Percentiles rank a stretch among this genome's conserved stretches.
These are phyloP conservation scores for Petasospora fabianii DNA, from an alignment of 1,139 yeast species.

Conservation along the genomic window DNA sequence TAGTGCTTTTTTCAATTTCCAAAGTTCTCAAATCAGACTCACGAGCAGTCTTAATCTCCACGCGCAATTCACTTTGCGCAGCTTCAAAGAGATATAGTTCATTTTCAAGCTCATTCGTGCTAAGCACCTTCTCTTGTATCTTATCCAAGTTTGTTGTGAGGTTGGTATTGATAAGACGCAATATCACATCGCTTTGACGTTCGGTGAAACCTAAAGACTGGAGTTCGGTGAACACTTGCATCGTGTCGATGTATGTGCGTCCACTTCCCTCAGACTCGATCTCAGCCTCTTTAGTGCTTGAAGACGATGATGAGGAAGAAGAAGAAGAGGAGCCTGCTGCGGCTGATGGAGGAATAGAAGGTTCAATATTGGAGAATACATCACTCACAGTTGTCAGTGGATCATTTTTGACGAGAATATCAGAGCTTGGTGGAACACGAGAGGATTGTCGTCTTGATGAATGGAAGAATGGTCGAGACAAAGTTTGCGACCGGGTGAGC, in stretches of 20 bases:
- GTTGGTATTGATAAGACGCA: constrained; percentile 46
- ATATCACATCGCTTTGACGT: constrained; percentile 50
- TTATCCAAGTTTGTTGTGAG: constrained; percentile 53
- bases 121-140: constrained; percentile 57
- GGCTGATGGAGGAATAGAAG: no score
- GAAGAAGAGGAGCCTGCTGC: no score
- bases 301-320: no score
- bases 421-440: neutral
- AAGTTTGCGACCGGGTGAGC: no score
- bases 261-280: neutral
- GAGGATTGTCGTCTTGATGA: no score
- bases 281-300: neutral
- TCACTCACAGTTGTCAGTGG: neutral
- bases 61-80: constrained; percentile 82
- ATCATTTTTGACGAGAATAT: neutral
- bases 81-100: constrained; percentile 88
- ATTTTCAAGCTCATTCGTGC: constrained; percentile 72
- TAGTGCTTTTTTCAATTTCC: constrained; percentile 59
- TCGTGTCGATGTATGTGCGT: constrained; percentile 29
- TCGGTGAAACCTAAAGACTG: constrained; percentile 41
- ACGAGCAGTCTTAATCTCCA: constrained; percentile 72
- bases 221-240: constrained; percentile 28
- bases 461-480: no score
- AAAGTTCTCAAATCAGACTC: constrained; percentile 68
- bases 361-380: neutral